Evolutionary conservation across 495 filamentous ascomycete genomes (phyloP), one percentile per base, ranked within the genome.

Genomic region (Penicillium chermesinum): DNA sequence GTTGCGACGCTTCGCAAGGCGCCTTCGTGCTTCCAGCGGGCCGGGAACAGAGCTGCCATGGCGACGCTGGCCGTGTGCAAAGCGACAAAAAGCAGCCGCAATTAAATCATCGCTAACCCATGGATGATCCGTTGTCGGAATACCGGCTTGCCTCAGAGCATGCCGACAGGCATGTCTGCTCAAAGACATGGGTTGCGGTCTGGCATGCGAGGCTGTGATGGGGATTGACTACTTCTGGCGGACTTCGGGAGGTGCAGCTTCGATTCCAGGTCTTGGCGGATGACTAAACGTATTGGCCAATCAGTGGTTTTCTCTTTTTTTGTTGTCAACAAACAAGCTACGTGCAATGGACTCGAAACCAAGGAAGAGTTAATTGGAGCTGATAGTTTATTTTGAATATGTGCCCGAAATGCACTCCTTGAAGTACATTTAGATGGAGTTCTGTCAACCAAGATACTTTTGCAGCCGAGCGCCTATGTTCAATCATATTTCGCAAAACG

Each of bases 81-180:
- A 80, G 22, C 72, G 70, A 46, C 67, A 63, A 41, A 78, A 73
- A 6, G 74, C 71, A 7, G 67, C 61, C n/a, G 69, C 58, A 7
- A 81, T 70, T 22, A 77, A 48, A 42, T 80, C 74, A 34, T 82
- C 78, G 49, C 70, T 73, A 56, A 80, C 71, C 77, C 79, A 82
- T 22, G 79, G 58, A 51, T 74, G 59, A 36, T 78, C 67, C 9
- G 56, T 41, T 12, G 60, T 44, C 15, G 52, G 49, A 25, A 51
- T 30, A 15, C 62, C 44, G n/a, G 64, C 58, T 5, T 64, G 55
- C 25, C 58, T 62, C 5, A 67, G 38, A 35, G 61, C 63, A 64
- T 73, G 69, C 64, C 69, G 51, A 49, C 57, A 74, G 60, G 69
- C 69, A 72, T 67, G 62, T 55, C 65, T 70, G 53, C 69, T 55